Evolutionary conservation across 306 rosid genomes (phyloP).

Genomic region (Corylus avellana): DNA sequence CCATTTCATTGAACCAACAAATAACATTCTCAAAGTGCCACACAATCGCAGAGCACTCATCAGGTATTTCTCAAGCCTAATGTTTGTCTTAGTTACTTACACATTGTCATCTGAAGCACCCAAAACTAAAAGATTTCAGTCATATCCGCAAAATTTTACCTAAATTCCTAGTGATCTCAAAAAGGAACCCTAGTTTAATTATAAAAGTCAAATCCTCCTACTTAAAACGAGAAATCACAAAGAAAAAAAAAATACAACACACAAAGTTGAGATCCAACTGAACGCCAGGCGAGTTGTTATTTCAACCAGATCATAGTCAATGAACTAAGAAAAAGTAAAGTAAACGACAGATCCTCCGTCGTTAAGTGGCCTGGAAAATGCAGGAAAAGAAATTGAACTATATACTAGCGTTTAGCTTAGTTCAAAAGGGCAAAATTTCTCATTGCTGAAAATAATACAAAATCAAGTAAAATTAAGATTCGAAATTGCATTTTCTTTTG

Average conservation of each 20-base stretch:
- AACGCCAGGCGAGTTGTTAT: neutral
- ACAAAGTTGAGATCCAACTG: constrained; percentile 13
- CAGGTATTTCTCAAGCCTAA: neutral
- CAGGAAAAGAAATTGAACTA: neutral
- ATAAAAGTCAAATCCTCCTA: neutral
- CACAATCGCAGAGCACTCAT: neutral
- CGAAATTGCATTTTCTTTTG: neutral
- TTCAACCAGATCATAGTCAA: constrained; percentile 13
- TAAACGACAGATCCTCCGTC: constrained; percentile 4
- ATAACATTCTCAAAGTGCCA: neutral
- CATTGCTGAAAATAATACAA: neutral
- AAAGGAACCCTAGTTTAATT: neutral
- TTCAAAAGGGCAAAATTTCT: neutral
- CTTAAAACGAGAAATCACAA: neutral
- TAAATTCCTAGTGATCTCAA: neutral
- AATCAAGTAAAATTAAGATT: neutral
- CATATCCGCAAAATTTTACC: neutral
- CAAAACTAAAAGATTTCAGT: neutral
- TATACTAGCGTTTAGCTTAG: neutral
- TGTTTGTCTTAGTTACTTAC: neutral
- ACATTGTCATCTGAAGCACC: neutral
- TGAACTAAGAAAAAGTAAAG: neutral
- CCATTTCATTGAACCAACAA: neutral
- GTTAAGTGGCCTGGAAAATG: constrained; percentile 21
- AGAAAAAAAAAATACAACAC: neutral